Evolutionary conservation across 768 basidiomycete species (phyloP), one percentile per base, ranked within the genome.

Genomic region (Hericium alpestre): DNA sequence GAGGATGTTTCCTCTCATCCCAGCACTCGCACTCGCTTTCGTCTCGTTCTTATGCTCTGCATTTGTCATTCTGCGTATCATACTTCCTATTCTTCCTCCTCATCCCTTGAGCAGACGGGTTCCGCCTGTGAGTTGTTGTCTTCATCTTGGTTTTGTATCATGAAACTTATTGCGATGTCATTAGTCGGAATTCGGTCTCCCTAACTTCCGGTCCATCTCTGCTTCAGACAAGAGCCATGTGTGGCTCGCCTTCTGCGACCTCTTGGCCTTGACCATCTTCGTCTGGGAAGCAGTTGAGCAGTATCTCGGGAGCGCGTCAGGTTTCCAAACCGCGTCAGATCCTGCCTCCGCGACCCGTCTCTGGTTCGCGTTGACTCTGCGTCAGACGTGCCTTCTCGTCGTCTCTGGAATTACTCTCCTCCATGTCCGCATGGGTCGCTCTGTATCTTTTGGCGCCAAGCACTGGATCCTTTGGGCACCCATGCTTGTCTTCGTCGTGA

Each of bases 401-500:
- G 72, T 87, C 37, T 76, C 76, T 3, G 72, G 70, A 18, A 72
- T 87, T 53, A 84, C 84, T 16, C 75, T 90, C 39, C 72, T 87
- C 25, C 83, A 89, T 58, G 79, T 89, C 59, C 81, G 87, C 13
- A 73, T 84, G 74, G 86, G 81, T 16, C 81, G 79, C 52, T 79
- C 87, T 0, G 79, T 87, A 11, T 79, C 83, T 9, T 86, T 87
- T 60, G 86, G 87, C 13, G 59, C 65, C n/a, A 81, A 72, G 52
- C 85, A 89, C 59, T 87, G 84, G 83, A 80, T 86, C 76, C 65
- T 90, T 38, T 87, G 83, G 84, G 77, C 74, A 9, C 87, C 87
- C 1, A 80, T 79, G 2, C 56, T 81, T 11, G 59, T 86, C 54
- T 69, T 88, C 10, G 72, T 75, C 27, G 60, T 74, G 23, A 75